Evolutionary conservation across 2,329 filamentous ascomycete genomes (phyloP).

Genomic region (Epichloe sp.): DNA sequence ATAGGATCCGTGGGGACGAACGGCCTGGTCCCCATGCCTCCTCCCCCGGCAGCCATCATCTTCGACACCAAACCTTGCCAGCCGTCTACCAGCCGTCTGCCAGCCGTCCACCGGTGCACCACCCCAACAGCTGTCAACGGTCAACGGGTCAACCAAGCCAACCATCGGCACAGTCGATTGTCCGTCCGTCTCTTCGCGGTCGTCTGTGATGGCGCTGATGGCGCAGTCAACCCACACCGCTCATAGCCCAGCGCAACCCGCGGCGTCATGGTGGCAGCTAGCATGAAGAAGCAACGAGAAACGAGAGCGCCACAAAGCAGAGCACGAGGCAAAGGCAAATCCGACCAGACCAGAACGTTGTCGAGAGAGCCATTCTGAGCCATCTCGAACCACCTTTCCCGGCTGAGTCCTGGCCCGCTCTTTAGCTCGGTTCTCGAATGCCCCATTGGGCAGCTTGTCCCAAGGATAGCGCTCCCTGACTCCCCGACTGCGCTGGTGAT

Average conservation of each 20-base stretch:
- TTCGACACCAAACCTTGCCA: neutral
- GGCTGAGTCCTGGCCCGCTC: constrained; percentile 26
- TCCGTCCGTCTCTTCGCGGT: no score
- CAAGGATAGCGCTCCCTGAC: constrained; percentile 21
- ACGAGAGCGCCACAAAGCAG: constrained; percentile 1
- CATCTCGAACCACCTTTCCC: constrained; percentile 11
- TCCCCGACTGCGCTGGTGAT: constrained; percentile 26
- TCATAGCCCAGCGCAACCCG: constrained; percentile 8
- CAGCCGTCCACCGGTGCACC: neutral
- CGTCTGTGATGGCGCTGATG: neutral
- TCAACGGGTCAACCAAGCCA: neutral
- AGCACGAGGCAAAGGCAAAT: neutral
- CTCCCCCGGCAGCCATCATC: neutral
- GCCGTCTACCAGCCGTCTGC: neutral
- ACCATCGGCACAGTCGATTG: neutral
- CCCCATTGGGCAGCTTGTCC: constrained; percentile 37
- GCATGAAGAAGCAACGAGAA: constrained; percentile 1
- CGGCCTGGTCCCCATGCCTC: neutral
- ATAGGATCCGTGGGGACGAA: constrained; percentile 3
- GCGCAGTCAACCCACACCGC: constrained; percentile 18
- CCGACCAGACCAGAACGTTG: neutral
- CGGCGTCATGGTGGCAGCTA: constrained; percentile 2
- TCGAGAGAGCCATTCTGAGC: neutral
- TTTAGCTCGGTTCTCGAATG: constrained; percentile 32
- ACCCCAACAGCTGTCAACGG: neutral